Conservation (phyloP, 139 green algal genomes). For the Zygnema cylindricum region DNA sequence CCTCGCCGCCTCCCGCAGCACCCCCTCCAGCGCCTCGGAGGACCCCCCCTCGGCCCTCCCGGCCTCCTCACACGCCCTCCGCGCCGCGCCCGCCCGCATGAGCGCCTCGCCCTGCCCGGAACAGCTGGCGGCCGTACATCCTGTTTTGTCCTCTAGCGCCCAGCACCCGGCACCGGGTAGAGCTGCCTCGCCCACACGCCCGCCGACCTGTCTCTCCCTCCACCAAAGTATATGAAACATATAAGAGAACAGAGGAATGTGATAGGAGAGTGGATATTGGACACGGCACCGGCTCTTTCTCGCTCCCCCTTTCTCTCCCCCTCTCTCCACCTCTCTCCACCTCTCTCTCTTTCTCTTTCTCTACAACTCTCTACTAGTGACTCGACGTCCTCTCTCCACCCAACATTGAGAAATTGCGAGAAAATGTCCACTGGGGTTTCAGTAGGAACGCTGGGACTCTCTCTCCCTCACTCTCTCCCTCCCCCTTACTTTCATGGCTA, state of each 20-base stretch:
- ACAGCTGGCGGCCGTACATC: slow-evolving; percentile 63
- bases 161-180: slow-evolving; percentile 81
- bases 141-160: slow-evolving; percentile 63
- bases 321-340: too few relatives aligned
- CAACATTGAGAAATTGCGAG: background rate
- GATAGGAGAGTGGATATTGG: too few relatives aligned
- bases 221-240: background rate
- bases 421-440: background rate
- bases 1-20: background rate
- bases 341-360: too few relatives aligned
- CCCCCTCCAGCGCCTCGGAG: background rate
- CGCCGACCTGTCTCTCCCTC: slow-evolving; percentile 39
- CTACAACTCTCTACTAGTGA: background rate
- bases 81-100: slow-evolving; percentile 72
- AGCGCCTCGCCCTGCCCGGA: slow-evolving; percentile 79
- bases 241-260: too few relatives aligned
- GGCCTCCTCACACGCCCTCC: slow-evolving; percentile 34
- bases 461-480: too few relatives aligned
- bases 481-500: slow-evolving; percentile 78
- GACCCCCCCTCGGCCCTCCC: background rate
- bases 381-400: background rate
- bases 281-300: too few relatives aligned
- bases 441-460: background rate
- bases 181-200: slow-evolving; percentile 83
- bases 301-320: too few relatives aligned